Base-by-base conservation (phyloP, 2,329 filamentous ascomycete genomes). In the Talaromyces sp. region DNA sequence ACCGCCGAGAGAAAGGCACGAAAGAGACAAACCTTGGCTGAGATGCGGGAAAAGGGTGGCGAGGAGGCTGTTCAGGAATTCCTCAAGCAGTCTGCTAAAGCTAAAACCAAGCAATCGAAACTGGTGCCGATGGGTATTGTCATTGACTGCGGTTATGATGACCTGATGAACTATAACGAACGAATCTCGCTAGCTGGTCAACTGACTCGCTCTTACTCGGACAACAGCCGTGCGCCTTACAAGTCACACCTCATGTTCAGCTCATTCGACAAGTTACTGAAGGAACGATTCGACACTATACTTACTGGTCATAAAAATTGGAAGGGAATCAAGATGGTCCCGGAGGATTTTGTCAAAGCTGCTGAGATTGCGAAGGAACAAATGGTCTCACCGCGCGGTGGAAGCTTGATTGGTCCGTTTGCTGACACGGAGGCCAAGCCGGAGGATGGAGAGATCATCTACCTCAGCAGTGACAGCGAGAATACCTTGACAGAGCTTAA, bases 101-200 rank as follows among this genome's bases (percentile, higher is more conserved):
- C 65, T 32, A 63, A 65, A 46, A 59, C 64, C 36, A 61, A 59
- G 49, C 71, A 64, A 17, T 74, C 80, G 3, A 76, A 79, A 44
- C 82, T 85, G 51, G 81, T 95, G 0, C 91, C 92, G 1, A 77
- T 97, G 19, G 84, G 90, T 0, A 77, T 99, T 60, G 80, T 99
- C 54, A 77, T 99, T 57, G 94, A 99, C 76, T 97, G 93, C 74
- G 86, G 89, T 61, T 99, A 95, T 70, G 92, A 99, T 70, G 80
- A 89, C 37, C 83, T 92, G 67, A 99, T 99, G 94, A 81, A 81
- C 46, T 89, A 93, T 33, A 88, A 89, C 62, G 94, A 99, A 74
- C 79, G 89, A 27, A 86, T 92, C 50, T 96, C 91, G 4, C 81
- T 99, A 11, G 84, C 85, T 1, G 84, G 86, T 52, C 94, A 99